Percentiles rank a stretch among this genome's conserved stretches.
These are phyloP conservation scores for Plasmodium knowlesi DNA, from an alignment of 169 alveolate species.

Conservation along the genomic window DNA sequence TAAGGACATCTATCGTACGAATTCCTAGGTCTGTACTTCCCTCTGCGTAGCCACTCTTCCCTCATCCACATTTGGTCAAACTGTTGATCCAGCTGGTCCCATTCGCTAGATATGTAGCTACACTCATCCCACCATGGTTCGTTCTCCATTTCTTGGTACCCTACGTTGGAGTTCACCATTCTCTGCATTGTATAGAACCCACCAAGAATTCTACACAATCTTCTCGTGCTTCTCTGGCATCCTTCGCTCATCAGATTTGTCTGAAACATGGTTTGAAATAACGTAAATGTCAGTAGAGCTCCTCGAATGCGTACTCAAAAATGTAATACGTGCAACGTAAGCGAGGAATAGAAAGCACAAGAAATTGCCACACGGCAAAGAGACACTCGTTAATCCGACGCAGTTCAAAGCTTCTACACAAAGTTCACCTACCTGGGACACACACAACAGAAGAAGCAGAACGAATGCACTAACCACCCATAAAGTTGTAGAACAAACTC, in stretches of 20 bases:
- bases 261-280: not conserved
- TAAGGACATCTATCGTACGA: not conserved
- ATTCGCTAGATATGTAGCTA: not conserved
- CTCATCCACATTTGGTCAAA: not conserved
- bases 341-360: not conserved
- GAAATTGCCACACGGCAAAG: not conserved
- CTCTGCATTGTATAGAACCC: not conserved
- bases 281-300: not conserved
- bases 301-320: not conserved
- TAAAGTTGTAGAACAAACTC: not conserved
- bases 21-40: not conserved
- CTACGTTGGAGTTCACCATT: not conserved
- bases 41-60: not conserved
- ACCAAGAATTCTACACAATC: not conserved
- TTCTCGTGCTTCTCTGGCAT: not conserved
- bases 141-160: not conserved
- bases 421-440: conserved; percentile 1
- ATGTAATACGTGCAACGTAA: not conserved
- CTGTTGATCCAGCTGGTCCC: not conserved
- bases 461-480: not conserved
- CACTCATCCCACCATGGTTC: not conserved
- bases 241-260: not conserved
- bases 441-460: not conserved
- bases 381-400: no score
- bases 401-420: not conserved